Evolutionary conservation across 2,329 filamentous ascomycete species (phyloP), one percentile per base, ranked within the genome.

Genomic region (Curvularia spicifera): DNA sequence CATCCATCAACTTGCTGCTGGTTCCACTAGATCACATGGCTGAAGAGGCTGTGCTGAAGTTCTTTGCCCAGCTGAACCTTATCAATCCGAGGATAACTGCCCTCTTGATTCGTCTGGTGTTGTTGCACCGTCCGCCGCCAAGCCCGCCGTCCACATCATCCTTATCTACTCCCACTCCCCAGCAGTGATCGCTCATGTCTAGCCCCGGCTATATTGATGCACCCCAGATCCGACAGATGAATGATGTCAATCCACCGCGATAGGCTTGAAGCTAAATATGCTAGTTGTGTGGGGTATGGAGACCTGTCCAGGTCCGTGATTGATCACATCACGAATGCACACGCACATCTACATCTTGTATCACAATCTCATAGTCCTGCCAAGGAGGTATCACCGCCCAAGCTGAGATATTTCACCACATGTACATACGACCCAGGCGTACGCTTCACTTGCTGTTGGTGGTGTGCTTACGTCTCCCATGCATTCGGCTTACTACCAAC

Each of bases 151-250:
- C 42, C 40, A 18, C 40, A 49, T 39, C 28, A 42, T 56, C 26
- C 59, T 67, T 65, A 65, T 68, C 64, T 64, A 52, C 59, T 45
- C 26, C 57, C 35, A 40, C 46, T 45, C 31, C 45, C 49, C 51
- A 22, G 31, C 39, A 26, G 8, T 42, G 46, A 56, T 56, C 39
- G 47, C 26, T 35, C 39, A 20, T 28, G 37, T 24, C 46, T 31
- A 29, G 29, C 9, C 51, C 18, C 43, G 13, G 40, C 40, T 44
- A 42, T 35, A 12, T 33, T 33, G 29, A 44, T 56, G 33, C 20
- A 46, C 51, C 56, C 56, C 51, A 28, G 56, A 54, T 28, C 2
- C 5, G 12, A 10, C 44, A 28, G 44, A 18, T 10, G 20, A 6
- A 53, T 57, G 55, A 53, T 53, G 35, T 57, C 50, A 48, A 42